Conservation (phyloP, 352 stramenopile species). For the Halophytophthora batemanensis region DNA sequence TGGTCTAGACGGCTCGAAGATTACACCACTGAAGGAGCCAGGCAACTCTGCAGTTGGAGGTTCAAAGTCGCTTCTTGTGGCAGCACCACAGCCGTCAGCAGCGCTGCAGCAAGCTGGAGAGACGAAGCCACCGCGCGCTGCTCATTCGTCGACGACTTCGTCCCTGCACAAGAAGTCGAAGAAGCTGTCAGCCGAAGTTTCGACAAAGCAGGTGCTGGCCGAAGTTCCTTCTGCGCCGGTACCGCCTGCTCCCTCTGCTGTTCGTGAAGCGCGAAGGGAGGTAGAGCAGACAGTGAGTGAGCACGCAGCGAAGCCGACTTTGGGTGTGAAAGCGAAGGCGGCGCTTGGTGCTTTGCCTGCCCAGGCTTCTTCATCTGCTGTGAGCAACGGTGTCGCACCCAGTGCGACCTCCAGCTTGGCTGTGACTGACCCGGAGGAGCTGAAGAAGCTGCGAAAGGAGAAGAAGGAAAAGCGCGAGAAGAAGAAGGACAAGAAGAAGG, state of each 20-base stretch:
- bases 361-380: constrained; percentile 3
- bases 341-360: not conserved
- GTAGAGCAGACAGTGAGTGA: constrained; percentile 1
- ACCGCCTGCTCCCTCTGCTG: constrained; percentile 5
- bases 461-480: constrained; percentile 64
- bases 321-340: constrained; percentile 8
- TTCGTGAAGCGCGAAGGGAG: constrained; percentile 18
- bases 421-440: constrained; percentile 20
- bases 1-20: constrained; percentile 30
- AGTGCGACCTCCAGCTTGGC: constrained; percentile 6
- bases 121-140: constrained; percentile 7
- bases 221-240: constrained; percentile 4
- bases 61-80: constrained; percentile 4
- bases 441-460: constrained; percentile 33
- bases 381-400: constrained; percentile 8
- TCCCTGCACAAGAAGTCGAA: constrained; percentile 22
- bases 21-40: constrained; percentile 10
- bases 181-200: constrained; percentile 27
- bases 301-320: constrained; percentile 6
- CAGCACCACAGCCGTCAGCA: constrained; percentile 15
- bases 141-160: constrained; percentile 5
- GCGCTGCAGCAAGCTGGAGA: constrained; percentile 2
- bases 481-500: constrained; percentile 70
- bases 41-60: constrained; percentile 8
- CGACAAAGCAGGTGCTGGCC: constrained; percentile 12